Conservation (phyloP, 257 asterid species). For the Hygrophila difformis region DNA sequence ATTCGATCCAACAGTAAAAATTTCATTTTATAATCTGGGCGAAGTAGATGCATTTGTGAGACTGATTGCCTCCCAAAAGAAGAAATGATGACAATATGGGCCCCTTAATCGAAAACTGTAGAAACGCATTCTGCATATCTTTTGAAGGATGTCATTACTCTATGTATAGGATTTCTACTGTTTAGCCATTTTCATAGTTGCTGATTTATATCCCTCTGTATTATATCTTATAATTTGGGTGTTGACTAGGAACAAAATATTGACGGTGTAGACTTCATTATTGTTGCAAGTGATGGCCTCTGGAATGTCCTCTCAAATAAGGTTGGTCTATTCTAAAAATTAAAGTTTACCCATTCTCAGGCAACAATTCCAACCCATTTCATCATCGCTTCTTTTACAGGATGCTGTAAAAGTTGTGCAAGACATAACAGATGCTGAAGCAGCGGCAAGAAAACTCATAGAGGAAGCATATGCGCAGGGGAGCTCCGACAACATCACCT, state of each 20-base stretch:
- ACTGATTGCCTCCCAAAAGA: no score
- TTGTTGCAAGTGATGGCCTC: slow-evolving; percentile 77
- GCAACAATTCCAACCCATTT: no score
- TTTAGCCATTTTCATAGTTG: neutral
- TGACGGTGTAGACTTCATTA: slow-evolving; percentile 56
- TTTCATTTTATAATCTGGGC: neutral
- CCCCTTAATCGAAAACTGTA: no score
- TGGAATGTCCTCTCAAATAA: slow-evolving; percentile 76
- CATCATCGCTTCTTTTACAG: slow-evolving; percentile 27
- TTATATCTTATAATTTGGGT: neutral
- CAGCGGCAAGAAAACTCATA: slow-evolving; percentile 53
- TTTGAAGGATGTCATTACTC: no score
- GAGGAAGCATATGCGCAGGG: slow-evolving; percentile 63
- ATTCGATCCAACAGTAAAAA: neutral
- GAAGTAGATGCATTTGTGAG: neutral
- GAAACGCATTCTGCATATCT: no score
- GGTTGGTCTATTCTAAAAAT: slow-evolving; percentile 37
- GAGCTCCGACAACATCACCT: slow-evolving; percentile 71
- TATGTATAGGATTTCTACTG: neutral
- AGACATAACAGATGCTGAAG: slow-evolving; percentile 52
- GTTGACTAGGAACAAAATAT: slow-evolving; percentile 55
- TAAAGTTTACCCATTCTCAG: no score
- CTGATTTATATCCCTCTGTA: no score
- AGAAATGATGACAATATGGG: no score
- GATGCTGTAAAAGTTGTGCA: slow-evolving; percentile 66